These are phyloP conservation scores for Triticum urartu DNA, from an alignment of 176 grass and related monocot genomes.

Conservation along the genomic window DNA sequence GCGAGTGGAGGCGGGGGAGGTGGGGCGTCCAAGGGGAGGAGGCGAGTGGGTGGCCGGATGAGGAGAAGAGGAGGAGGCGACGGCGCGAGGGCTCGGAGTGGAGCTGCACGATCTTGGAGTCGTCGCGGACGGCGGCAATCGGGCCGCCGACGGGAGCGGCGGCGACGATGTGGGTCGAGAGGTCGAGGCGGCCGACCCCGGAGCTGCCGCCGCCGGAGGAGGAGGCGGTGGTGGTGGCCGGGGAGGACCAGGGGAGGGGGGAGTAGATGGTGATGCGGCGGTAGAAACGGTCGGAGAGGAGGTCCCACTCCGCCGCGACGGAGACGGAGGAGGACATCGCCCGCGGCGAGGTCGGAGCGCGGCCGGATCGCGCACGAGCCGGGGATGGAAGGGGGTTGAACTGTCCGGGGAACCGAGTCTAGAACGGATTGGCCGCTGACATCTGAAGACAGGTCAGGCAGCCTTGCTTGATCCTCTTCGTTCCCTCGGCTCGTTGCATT, in stretches of 20 bases:
- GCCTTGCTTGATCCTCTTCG: too few relatives aligned
- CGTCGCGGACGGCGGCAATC: slow-evolving; percentile 90
- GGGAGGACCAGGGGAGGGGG: slow-evolving; percentile 52
- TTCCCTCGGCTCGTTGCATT: too few relatives aligned
- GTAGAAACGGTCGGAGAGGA: slow-evolving; percentile 88
- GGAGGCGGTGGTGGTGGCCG: slow-evolving; percentile 3
- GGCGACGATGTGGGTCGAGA: slow-evolving; percentile 75
- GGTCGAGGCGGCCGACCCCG: slow-evolving; percentile 68
- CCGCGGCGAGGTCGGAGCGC: slow-evolving; percentile 22
- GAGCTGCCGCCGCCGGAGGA: slow-evolving; percentile 48
- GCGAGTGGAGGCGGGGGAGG: slow-evolving; percentile 72
- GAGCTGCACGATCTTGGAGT: slow-evolving; percentile 98
- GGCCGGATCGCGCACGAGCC: slow-evolving; percentile 23
- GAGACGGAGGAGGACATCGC: slow-evolving; percentile 78
- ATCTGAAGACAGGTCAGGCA: background rate
- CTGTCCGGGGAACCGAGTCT: background rate
- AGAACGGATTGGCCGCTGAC: background rate
- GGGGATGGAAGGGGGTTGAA: background rate
- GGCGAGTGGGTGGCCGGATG: slow-evolving; percentile 58
- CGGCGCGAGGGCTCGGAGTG: slow-evolving; percentile 88
- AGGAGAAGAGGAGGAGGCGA: slow-evolving; percentile 84
- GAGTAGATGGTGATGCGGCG: slow-evolving; percentile 55
- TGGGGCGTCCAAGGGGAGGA: slow-evolving; percentile 77
- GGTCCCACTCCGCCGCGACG: slow-evolving; percentile 96
- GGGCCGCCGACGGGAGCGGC: slow-evolving; percentile 81